Evolutionary conservation across 2,329 filamentous ascomycete genomes (phyloP).

Genomic region (Calonectria multiphialidica): DNA sequence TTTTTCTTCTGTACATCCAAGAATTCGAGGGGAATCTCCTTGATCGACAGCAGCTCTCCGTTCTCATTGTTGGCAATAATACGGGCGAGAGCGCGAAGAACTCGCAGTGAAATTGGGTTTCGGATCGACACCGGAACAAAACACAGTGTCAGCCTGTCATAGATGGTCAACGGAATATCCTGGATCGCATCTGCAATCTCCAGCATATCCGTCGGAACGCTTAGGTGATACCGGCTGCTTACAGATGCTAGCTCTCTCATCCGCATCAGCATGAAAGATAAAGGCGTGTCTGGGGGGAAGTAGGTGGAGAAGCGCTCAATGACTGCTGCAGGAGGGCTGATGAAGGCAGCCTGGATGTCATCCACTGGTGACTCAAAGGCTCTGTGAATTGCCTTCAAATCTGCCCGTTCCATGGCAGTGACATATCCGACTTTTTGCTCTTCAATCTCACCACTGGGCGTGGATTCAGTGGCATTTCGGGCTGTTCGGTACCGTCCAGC

Average conservation of each 20-base stretch:
- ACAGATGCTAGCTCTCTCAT: conserved; percentile 77
- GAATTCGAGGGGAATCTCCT: conserved; percentile 77
- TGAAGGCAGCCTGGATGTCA: conserved; percentile 77
- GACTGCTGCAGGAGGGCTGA: conserved; percentile 78
- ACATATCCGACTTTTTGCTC: conserved; percentile 75
- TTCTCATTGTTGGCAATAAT: conserved; percentile 76
- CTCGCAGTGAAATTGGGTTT: conserved; percentile 57
- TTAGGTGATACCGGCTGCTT: conserved; percentile 76
- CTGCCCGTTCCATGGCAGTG: conserved; percentile 79
- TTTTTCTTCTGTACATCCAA: conserved; percentile 72
- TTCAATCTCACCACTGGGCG: conserved; percentile 19
- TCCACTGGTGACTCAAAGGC: conserved; percentile 75
- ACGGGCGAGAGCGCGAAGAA: conserved; percentile 74
- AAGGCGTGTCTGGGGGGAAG: conserved; percentile 84
- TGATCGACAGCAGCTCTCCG: conserved; percentile 79
- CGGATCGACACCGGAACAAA: conserved; percentile 75
- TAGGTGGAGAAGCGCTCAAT: conserved; percentile 84
- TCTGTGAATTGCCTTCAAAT: conserved; percentile 71
- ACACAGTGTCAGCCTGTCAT: conserved; percentile 82
- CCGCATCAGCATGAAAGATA: conserved; percentile 84
- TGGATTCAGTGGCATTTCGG: conserved; percentile 45
- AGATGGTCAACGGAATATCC: conserved; percentile 74
- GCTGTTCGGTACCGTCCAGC: conserved; percentile 87
- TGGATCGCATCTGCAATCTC: conserved; percentile 82
- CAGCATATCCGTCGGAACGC: conserved; percentile 68